A percentile compares a stretch with the other conserved stretches of the same genome.
These are phyloP conservation scores for Saccharomycopsis javanensis DNA, from an alignment of 805 yeast species.

Conservation along the genomic window DNA sequence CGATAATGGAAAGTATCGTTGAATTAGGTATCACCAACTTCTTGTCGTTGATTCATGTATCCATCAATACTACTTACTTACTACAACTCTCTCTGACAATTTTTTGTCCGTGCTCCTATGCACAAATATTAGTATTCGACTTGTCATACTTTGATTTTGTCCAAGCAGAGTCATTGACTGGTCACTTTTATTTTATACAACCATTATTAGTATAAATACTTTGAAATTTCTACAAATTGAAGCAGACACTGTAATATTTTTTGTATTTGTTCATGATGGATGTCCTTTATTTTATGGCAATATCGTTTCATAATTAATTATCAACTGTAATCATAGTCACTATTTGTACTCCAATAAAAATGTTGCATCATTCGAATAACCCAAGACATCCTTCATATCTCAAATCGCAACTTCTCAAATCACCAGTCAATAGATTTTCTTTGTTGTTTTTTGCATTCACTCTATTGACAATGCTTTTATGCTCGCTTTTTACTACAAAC, in stretches of 20 bases:
- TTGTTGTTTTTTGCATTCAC: neutral
- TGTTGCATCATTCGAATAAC: neutral
- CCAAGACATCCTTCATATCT: neutral
- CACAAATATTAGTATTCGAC: neutral
- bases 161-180: neutral
- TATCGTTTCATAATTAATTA: no score
- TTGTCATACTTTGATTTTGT: neutral
- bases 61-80: no score
- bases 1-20: no score
- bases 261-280: no score
- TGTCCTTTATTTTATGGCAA: no score
- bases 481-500: neutral
- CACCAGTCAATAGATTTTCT: neutral
- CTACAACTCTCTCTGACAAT: no score
- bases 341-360: neutral
- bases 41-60: no score
- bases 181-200: neutral
- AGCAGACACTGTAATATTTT: no score
- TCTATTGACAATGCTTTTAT: neutral
- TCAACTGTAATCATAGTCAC: neutral
- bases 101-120: neutral
- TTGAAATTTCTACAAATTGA: no score
- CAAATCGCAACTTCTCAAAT: neutral
- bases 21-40: no score
- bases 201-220: no score